Conservation (phyloP, 164 flowering plant genomes). For the Dillenia suffruticosa region DNA sequence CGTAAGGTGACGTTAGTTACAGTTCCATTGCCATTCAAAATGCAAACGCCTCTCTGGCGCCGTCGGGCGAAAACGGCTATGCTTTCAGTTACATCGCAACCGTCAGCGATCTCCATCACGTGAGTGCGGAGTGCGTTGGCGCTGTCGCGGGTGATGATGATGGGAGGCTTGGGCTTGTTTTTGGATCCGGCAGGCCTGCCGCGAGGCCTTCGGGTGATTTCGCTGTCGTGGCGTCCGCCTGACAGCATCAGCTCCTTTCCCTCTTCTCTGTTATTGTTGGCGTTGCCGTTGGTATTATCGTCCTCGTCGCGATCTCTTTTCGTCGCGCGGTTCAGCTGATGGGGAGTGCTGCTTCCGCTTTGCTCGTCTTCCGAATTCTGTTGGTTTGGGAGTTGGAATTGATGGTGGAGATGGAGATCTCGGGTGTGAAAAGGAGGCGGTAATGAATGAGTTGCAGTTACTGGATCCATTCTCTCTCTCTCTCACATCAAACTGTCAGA, state of each 20-base stretch:
- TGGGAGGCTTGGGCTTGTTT: slow-evolving; percentile 22
- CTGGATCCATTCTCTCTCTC: slow-evolving; percentile 31
- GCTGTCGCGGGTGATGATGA: slow-evolving; percentile 65
- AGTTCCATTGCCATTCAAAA: slow-evolving; percentile 51
- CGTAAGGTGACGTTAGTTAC: slow-evolving; percentile 55
- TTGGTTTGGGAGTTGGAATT: slow-evolving; percentile 22
- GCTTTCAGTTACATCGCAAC: slow-evolving; percentile 55
- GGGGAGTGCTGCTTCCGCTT: slow-evolving; percentile 16
- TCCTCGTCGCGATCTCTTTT: slow-evolving; percentile 26
- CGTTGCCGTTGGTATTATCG: slow-evolving; percentile 10
- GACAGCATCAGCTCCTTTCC: slow-evolving; percentile 8
- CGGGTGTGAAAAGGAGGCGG: slow-evolving; percentile 58
- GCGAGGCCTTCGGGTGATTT: slow-evolving; percentile 38
- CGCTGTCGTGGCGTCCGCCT: slow-evolving; percentile 20
- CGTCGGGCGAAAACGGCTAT: slow-evolving; percentile 49
- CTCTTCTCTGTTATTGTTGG: slow-evolving; percentile 7
- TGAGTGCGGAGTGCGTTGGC: slow-evolving; percentile 67
- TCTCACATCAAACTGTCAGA: no score
- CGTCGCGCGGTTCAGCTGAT: slow-evolving; percentile 11
- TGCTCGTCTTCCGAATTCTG: slow-evolving; percentile 43
- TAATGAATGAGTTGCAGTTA: slow-evolving; percentile 30
- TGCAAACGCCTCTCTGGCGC: slow-evolving; percentile 60
- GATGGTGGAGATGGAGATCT: slow-evolving; percentile 45
- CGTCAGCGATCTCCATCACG: slow-evolving; percentile 55
- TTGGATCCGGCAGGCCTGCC: slow-evolving; percentile 65